A percentile compares a stretch with the other conserved stretches of the same genome.
Conservation (phyloP, 176 grass and related monocot species). For the Zea luxurians region DNA sequence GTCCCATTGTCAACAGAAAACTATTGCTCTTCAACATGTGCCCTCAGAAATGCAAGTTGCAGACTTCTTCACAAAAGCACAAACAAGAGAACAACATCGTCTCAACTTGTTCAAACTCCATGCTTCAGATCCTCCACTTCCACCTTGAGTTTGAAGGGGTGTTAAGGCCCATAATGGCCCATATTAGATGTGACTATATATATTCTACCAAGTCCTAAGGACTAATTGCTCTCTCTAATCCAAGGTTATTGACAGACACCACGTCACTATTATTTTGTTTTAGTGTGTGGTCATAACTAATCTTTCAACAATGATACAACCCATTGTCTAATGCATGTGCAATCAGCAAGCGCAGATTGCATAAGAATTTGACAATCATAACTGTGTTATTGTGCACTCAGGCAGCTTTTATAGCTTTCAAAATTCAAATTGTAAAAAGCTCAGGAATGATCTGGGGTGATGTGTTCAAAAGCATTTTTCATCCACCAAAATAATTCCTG, state of each 20-base stretch:
- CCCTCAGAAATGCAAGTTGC: too few species aligned
- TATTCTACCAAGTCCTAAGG: too few species aligned
- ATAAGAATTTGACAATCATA: background rate
- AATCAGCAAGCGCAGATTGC: background rate
- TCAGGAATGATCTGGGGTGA: background rate
- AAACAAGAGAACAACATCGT: too few species aligned
- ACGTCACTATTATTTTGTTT: constrained; percentile 1
- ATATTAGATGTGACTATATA: too few species aligned
- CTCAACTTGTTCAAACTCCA: too few species aligned
- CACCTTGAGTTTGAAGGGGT: too few species aligned
- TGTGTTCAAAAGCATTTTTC: constrained; percentile 20
- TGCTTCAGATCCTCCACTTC: too few species aligned
- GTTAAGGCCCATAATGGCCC: too few species aligned
- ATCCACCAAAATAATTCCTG: constrained; percentile 22
- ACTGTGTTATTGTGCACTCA: background rate
- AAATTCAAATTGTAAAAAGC: constrained; percentile 8
- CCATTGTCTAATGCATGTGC: background rate
- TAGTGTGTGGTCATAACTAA: background rate
- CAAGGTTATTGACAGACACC: background rate
- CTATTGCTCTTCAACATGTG: too few species aligned
- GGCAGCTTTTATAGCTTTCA: background rate
- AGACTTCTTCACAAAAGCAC: too few species aligned
- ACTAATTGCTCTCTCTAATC: too few species aligned
- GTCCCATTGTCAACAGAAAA: too few species aligned
- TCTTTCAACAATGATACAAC: background rate